These are phyloP conservation scores for Phytophthora constricta DNA, from an alignment of 352 stramenopile species.

Conservation along the genomic window DNA sequence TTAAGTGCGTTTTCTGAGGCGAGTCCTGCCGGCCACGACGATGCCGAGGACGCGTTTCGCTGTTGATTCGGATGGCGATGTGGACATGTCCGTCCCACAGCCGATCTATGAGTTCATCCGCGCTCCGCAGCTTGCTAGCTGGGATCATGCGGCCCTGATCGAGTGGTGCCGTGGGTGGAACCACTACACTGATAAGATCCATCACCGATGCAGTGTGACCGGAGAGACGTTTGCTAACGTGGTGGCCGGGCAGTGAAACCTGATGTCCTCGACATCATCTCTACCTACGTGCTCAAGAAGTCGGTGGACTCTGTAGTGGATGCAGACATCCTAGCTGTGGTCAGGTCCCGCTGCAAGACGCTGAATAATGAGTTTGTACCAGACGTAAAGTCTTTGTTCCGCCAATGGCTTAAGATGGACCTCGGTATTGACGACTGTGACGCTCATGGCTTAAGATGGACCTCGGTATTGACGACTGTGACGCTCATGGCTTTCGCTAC, in stretches of 20 bases:
- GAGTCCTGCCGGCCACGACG: too few species aligned
- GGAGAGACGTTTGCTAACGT: slow-evolving; percentile 25
- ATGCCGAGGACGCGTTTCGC: too few species aligned
- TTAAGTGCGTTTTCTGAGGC: too few species aligned
- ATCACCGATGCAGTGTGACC: slow-evolving; percentile 10
- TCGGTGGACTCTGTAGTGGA: slow-evolving; percentile 9
- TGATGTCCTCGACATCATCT: slow-evolving; percentile 5
- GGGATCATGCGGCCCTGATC: slow-evolving; percentile 21
- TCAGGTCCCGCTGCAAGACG: slow-evolving; percentile 4
- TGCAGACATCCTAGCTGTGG: slow-evolving; percentile 9
- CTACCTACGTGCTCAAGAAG: slow-evolving; percentile 22
- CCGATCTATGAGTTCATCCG: slow-evolving; percentile 23
- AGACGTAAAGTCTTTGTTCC: slow-evolving; percentile 25
- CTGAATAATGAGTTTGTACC: slow-evolving; percentile 26
- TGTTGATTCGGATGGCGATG: slow-evolving; percentile 9
- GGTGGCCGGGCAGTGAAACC: slow-evolving; percentile 9
- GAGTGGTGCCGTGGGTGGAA: slow-evolving; percentile 8
- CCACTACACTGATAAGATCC: slow-evolving; percentile 14
- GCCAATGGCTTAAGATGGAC: slow-evolving; percentile 6
- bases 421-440: too few species aligned
- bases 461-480: slow-evolving; percentile 13
- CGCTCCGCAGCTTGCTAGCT: slow-evolving; percentile 11
- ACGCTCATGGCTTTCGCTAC: slow-evolving; percentile 12
- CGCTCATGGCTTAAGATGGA: too few species aligned
- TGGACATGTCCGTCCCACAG: slow-evolving; percentile 22